A percentile compares a stretch with the other conserved stretches of the same genome.
Conservation (phyloP, 371 early-diverging fungal species). For the Lichtheimia ramosa region DNA sequence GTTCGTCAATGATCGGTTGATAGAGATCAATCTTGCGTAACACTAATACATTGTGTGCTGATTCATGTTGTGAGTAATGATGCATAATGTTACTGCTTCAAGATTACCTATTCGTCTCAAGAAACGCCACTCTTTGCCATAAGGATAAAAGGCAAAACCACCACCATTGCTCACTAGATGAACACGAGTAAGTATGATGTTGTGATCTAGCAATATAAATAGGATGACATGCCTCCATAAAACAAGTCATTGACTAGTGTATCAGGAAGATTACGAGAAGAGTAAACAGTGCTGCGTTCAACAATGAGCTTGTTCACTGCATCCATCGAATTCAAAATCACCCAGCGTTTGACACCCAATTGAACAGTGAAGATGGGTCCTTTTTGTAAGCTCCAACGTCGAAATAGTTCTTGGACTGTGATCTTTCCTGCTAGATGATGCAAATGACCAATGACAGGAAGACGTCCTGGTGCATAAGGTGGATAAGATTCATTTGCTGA, state of each 20-base stretch:
- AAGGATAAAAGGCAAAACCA: constrained; percentile 49
- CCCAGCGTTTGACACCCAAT: constrained; percentile 41
- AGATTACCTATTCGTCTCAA: constrained; percentile 42
- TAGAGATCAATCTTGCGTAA: constrained; percentile 39
- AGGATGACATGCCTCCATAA: constrained; percentile 31
- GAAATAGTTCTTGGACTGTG: constrained; percentile 32
- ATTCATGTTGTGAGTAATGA: neutral
- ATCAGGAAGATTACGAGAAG: constrained; percentile 42
- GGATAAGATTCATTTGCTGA: constrained; percentile 13
- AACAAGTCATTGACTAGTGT: constrained; percentile 34
- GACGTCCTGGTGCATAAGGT: constrained; percentile 35
- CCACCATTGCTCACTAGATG: constrained; percentile 37
- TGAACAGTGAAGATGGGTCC: constrained; percentile 46
- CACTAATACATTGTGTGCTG: constrained; percentile 38
- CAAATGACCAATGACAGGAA: constrained; percentile 44
- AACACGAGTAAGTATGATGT: neutral
- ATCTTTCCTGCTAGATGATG: constrained; percentile 24
- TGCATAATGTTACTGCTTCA: neutral
- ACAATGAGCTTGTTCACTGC: constrained; percentile 41
- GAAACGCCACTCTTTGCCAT: constrained; percentile 40
- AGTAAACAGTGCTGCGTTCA: constrained; percentile 36
- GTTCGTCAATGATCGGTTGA: constrained; percentile 36
- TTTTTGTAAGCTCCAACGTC: constrained; percentile 31
- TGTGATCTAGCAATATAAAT: neutral
- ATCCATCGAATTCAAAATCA: constrained; percentile 37